Percentiles rank a stretch among this genome's conserved stretches.
These are phyloP conservation scores for Neopestalotiopsis sp. DNA, from an alignment of 2,329 filamentous ascomycete species.

Conservation along the genomic window DNA sequence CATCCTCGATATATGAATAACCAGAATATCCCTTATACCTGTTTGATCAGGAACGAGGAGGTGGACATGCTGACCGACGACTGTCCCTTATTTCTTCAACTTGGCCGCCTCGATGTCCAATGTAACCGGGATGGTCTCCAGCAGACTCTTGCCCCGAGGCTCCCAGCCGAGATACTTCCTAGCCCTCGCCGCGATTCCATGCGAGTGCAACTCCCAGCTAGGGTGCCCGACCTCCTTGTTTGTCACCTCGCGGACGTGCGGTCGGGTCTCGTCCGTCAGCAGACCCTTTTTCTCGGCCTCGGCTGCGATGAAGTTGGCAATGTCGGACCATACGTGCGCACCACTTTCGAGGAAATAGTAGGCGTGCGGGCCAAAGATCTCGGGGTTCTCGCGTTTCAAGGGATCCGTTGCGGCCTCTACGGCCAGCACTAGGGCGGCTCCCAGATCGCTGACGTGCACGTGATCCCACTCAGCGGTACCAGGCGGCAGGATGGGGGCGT, in stretches of 20 bases:
- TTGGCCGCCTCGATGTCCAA: slow-evolving; percentile 44
- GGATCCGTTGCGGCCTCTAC: slow-evolving; percentile 60
- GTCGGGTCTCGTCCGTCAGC: slow-evolving; percentile 36
- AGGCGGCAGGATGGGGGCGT: slow-evolving; percentile 47
- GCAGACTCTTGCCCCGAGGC: slow-evolving; percentile 41
- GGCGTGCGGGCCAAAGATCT: slow-evolving; percentile 66
- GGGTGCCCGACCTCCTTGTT: slow-evolving; percentile 30
- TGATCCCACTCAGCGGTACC: slow-evolving; percentile 57
- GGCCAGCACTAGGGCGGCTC: slow-evolving; percentile 47
- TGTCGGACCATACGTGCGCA: slow-evolving; percentile 66
- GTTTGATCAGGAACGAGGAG: too few species aligned
- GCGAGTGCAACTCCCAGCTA: slow-evolving; percentile 49
- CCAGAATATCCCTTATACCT: too few species aligned
- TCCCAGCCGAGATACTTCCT: slow-evolving; percentile 53
- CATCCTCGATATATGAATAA: too few species aligned
- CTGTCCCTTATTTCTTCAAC: not conserved
- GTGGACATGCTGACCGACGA: too few species aligned
- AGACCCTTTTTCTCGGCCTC: slow-evolving; percentile 60
- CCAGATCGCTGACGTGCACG: slow-evolving; percentile 58
- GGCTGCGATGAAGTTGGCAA: slow-evolving; percentile 60
- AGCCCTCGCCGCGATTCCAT: slow-evolving; percentile 48
- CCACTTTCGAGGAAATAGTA: slow-evolving; percentile 74
- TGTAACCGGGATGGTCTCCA: slow-evolving; percentile 44
- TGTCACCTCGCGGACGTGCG: slow-evolving; percentile 34
- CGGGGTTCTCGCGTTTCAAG: slow-evolving; percentile 57